Evolutionary conservation across 2,329 filamentous ascomycete genomes (phyloP), one percentile per base, ranked within the genome.

Genomic region (Neurospora sp.): DNA sequence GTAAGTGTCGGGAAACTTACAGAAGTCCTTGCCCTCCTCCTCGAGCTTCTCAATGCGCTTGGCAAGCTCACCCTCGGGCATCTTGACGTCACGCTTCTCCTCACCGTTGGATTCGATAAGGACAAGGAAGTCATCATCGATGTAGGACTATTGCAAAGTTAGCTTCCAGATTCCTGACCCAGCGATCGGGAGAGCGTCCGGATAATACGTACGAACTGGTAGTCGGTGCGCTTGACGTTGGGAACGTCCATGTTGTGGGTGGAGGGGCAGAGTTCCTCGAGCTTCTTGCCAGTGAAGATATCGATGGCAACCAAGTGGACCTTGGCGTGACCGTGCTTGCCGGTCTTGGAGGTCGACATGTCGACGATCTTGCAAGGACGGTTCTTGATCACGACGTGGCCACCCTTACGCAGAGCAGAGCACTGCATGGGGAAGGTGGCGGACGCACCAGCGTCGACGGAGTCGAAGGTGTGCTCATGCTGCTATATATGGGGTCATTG

Each of bases 251-350:
- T 96, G 89, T 96, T 91, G 87, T 91, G 89, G 87, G 96, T 99
- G 82, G 96, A 99, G 78, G 96, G 96, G 84, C 91, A 97, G 74
- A 99, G 90, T 87, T 99, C 96, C 88, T 99, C 96, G 77, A 97
- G 89, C 91, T 99, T 99, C 93, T 97, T 99, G 89, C 88, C 88
- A 76, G 94, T 99, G 91, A 99, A 99, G 87, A 99, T 98, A 84
- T 99, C 96, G 83, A 96, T 90, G 81, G 93, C 96, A 80, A 97
- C 91, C 79, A 99, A 87, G 86, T 99, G 95, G 83, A 99, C 96
- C 91, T 99, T 99, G 86, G 96, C 96, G 92, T 99, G 96, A 84
- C 96, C 96, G 92, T 99, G 96, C 93, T 99, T 99, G 86, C 96
- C 96, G 78, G 96, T 99, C 94, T 99, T 99, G 84, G 96, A 99